These are phyloP conservation scores for Xerocomellus intermedius DNA, from an alignment of 768 basidiomycete genomes.

Conservation along the genomic window DNA sequence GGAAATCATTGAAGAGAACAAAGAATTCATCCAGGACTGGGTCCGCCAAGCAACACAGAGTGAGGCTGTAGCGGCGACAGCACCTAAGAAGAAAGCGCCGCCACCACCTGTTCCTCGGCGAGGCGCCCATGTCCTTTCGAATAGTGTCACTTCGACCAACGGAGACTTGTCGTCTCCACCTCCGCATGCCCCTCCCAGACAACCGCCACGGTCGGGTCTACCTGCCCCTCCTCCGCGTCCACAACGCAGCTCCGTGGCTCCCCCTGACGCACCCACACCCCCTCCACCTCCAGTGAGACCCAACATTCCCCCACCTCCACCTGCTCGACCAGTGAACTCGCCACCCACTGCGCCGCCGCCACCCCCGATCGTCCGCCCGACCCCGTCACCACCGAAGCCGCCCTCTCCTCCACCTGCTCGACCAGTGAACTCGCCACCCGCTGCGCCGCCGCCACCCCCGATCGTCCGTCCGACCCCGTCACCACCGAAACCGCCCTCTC, in stretches of 20 bases:
- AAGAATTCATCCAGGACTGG: constrained; percentile 87
- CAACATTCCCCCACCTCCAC: constrained; percentile 31
- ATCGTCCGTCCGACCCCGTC: constrained; percentile 27
- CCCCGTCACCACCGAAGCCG: constrained; percentile 33
- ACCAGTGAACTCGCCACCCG: constrained; percentile 33
- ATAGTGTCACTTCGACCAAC: constrained; percentile 24
- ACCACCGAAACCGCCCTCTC: constrained; percentile 29
- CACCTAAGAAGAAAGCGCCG: constrained; percentile 37
- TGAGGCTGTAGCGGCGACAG: constrained; percentile 34
- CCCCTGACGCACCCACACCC: constrained; percentile 24
- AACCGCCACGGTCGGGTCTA: constrained; percentile 23
- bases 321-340: constrained; percentile 34
- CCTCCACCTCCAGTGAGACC: constrained; percentile 35
- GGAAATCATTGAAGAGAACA: constrained; percentile 71
- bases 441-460: constrained; percentile 26
- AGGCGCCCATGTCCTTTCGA: constrained; percentile 25
- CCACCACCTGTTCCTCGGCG: constrained; percentile 37
- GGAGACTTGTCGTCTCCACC: constrained; percentile 28
- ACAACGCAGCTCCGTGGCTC: constrained; percentile 29
- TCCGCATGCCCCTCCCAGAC: constrained; percentile 34
- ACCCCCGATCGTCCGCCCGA: constrained; percentile 18
- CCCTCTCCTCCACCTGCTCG: constrained; percentile 37
- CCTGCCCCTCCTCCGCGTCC: constrained; percentile 20
- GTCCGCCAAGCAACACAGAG: constrained; percentile 48
- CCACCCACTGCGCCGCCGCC: constrained; percentile 33